Evolutionary conservation across 176 grass and related monocot species (phyloP), one percentile per base, ranked within the genome.

Genomic region (Eragrostis curvula): DNA sequence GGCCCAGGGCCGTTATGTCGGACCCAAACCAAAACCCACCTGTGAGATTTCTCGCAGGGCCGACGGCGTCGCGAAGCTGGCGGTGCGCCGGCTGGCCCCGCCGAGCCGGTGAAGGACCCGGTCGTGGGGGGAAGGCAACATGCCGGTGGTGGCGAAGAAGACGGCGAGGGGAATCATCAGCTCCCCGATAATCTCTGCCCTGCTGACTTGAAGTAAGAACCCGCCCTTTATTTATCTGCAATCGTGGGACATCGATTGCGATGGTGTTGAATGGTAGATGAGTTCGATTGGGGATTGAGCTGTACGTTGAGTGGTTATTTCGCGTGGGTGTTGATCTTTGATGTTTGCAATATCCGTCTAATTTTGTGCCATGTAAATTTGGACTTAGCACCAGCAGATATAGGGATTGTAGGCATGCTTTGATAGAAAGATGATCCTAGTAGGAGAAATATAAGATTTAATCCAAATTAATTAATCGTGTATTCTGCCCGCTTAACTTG

Each of bases 61-160:
- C 66, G 86, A 89, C 59, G 87, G 69, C 3, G 83, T 84, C 3
- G 21, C 55, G n/a, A 53, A 7, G 55, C 55, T 24, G 55, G 55
- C 55, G 5, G 21, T 20, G 17, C 20, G 5, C 12, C n/a, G n/a
- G 8, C 7, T 2, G 24, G 21, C 55, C 21, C 50, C 15, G 16
- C 50, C 15, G 50, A 3, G 3, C 1, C 0, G 52, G 17, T 56
- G 52, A 20, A 56, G 52, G 52, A 21, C 17, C 1, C 8, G 20
- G 52, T 69, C 83, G 20, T 20, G 36, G 30, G 83, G 80, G 51
- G 86, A 89, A 11, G 73, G 67, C 24, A 73, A 46, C 48, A 76
- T 81, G 25, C 79, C 69, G 7, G 87, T 87, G 68, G 81, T 89
- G 40, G 79, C 79, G 47, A 81, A 86, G 87, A 86, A 71, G 17